Base-by-base conservation (phyloP, 2,329 filamentous ascomycete species). In the Trichophaea hybrida region DNA sequence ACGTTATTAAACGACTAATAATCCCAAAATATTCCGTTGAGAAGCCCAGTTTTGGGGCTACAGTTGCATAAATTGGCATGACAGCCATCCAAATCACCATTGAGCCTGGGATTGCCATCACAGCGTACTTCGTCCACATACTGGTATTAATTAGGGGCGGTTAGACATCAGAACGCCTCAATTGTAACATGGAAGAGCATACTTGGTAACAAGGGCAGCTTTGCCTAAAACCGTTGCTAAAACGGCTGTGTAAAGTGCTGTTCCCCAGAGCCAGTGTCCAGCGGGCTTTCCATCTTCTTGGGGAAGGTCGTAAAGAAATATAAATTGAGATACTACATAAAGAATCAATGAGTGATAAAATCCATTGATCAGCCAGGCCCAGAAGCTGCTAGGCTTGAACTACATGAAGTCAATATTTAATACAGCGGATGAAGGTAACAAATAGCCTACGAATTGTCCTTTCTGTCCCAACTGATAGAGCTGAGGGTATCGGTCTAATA, bases 111-210 rank as follows among this genome's bases (percentile, higher is more conserved):
- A 98, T 98, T 37, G 93, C 89, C 65, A 97, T 81, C 65, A 98
- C 81, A 62, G 94, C 90, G 72, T 95, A 98, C 74, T 98, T 98
- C 52, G 93, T 98, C 93, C 93, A 98, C 73, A 95, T 91, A 73
- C 65, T 67, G 13, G 31, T 24, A 24, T 24, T 24, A 2, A 24
- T 38, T 12, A 43, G 6, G 46, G 15, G 24, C 31, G 31, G 37
- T 56, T 57, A 51, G 43, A 40, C 35, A 43, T 33, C 24, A 49
- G 15, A 17, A 48, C 10, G 17, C 17, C 33, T 40, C 12, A 35
- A 38, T 12, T 17, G 52, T 6, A 51, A 53, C 43, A 49, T n/a
- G 3, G 33, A 24, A 24, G 37, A 46, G 55, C 64, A 48, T 54
- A 67, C 65, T 88, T 96, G 24, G 91, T 95, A 66, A 97, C 87